Evolutionary conservation across 139 green algal genomes (phyloP).

Genomic region (Chlamydomonas applanata): DNA sequence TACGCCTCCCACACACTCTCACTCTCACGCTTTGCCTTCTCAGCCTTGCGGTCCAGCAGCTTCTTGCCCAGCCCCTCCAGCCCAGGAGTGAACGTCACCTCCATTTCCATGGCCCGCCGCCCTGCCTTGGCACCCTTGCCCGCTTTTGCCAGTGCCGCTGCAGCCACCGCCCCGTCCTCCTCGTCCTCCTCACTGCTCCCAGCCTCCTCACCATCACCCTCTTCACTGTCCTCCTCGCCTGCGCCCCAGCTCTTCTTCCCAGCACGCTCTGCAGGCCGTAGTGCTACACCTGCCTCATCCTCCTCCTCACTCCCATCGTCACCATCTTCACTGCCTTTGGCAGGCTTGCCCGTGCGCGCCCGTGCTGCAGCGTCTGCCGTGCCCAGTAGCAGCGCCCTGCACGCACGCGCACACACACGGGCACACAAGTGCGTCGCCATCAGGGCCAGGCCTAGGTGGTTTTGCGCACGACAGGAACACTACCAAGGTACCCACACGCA

Average conservation of each 20-base stretch:
- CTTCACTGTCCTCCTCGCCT: conserved; percentile 26
- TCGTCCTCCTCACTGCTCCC: conserved; percentile 1
- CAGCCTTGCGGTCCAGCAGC: conserved; percentile 66
- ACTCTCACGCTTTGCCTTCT: conserved; percentile 37
- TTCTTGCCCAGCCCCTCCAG: conserved; percentile 75
- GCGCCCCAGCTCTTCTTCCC: neutral
- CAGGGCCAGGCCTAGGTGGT: no score
- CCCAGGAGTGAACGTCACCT: conserved; percentile 67
- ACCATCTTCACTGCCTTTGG: conserved; percentile 2
- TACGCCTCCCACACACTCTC: conserved; percentile 89
- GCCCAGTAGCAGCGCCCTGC: conserved; percentile 37
- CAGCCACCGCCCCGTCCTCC: conserved; percentile 3
- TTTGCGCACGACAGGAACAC: no score
- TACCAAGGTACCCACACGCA: no score
- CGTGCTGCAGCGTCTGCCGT: neutral
- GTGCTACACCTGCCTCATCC: neutral
- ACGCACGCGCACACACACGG: neutral
- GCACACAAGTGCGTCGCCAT: no score
- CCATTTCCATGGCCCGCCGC: conserved; percentile 60
- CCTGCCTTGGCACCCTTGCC: neutral
- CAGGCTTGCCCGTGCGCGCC: conserved; percentile 35
- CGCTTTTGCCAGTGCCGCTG: neutral
- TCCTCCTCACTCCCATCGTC: neutral
- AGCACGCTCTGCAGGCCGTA: neutral
- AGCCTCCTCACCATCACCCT: conserved; percentile 42